These are phyloP conservation scores for Petunia secreta DNA, from an alignment of 257 asterid genomes.

Conservation along the genomic window DNA sequence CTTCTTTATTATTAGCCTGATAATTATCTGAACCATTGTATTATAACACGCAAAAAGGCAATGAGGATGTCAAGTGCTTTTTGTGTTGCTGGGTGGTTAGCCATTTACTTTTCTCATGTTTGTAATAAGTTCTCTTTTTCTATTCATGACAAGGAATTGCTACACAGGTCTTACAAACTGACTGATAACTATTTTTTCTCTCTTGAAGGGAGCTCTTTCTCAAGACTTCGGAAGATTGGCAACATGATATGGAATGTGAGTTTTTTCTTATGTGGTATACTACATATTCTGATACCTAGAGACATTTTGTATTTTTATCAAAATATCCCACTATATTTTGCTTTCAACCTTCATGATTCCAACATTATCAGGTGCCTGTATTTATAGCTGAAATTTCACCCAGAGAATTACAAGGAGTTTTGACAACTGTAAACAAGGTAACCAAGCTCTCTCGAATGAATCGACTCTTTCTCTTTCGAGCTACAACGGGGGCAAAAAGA, in stretches of 20 bases:
- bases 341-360: neutral
- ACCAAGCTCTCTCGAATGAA: neutral
- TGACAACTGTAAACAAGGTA: constrained; percentile 90
- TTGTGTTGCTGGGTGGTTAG: constrained; percentile 85
- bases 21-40: constrained; percentile 13
- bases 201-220: constrained; percentile 49
- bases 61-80: constrained; percentile 74
- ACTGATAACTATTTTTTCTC: constrained; percentile 28
- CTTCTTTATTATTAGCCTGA: neutral
- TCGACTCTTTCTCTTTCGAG: too few relatives aligned
- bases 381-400: constrained; percentile 93
- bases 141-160: neutral
- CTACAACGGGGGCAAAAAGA: too few relatives aligned
- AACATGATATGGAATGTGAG: constrained; percentile 96
- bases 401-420: constrained; percentile 78
- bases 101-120: constrained; percentile 84
- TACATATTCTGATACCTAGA: constrained; percentile 3
- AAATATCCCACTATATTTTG: neutral
- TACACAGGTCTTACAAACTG: neutral
- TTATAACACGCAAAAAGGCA: constrained; percentile 66
- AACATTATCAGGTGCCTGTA: constrained; percentile 65
- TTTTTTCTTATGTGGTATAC: constrained; percentile 77
- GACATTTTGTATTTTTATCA: neutral
- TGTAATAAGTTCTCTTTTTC: constrained; percentile 21
- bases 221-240: constrained; percentile 86